Conservation (phyloP, 176 grass and related monocot species). For the Lolium perenne region DNA sequence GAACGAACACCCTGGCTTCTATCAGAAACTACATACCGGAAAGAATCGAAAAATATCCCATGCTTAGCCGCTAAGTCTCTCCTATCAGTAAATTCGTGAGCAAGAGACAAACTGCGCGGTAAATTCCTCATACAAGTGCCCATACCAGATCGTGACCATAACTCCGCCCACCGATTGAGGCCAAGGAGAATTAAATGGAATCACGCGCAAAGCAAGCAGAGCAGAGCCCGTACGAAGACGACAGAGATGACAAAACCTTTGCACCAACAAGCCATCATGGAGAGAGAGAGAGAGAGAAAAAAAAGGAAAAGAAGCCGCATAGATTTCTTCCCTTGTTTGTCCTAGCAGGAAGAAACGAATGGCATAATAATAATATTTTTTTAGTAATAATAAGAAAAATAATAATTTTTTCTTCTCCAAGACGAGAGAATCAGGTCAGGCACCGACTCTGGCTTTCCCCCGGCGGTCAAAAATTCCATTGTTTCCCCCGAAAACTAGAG, state of each 20-base stretch:
- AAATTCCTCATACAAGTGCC: not conserved
- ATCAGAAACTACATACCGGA: not conserved
- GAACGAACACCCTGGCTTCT: not conserved
- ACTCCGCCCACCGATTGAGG: slow-evolving; percentile 21
- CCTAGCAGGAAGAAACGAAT: not conserved
- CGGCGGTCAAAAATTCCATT: slow-evolving; percentile 34
- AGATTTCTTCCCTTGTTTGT: slow-evolving; percentile 6
- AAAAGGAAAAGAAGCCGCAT: slow-evolving; percentile 15
- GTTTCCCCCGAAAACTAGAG: not conserved
- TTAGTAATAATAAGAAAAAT: no score
- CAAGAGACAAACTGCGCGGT: not conserved
- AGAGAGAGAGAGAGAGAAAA: no score
- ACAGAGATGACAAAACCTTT: slow-evolving; percentile 32
- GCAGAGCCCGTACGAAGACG: slow-evolving; percentile 18
- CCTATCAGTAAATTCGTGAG: not conserved
- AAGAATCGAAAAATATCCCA: not conserved
- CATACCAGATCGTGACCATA: not conserved
- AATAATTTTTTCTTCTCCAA: no score
- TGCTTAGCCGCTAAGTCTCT: slow-evolving; percentile 30
- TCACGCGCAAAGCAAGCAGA: slow-evolving; percentile 42
- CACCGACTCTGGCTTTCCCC: slow-evolving; percentile 25
- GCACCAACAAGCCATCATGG: slow-evolving; percentile 28
- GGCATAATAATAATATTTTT: not conserved
- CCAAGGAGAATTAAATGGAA: slow-evolving; percentile 34
- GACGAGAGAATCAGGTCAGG: not conserved